Conservation (phyloP, 1,284 basidiomycete genomes). For the Irpex sp. region DNA sequence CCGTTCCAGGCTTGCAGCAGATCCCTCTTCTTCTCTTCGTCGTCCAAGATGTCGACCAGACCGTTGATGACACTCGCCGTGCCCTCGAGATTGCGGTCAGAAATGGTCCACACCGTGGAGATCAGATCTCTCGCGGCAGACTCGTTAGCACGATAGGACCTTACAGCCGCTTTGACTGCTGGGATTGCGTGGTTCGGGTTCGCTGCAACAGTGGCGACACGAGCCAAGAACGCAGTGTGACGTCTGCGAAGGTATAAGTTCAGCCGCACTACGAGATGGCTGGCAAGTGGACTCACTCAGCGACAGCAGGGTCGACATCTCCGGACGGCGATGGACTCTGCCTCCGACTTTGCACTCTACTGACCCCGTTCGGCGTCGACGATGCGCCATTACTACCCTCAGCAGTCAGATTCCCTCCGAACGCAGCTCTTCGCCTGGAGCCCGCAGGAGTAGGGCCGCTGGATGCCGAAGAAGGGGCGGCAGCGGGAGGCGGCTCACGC, state of each 20-base stretch:
- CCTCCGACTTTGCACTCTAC: slow-evolving; percentile 33
- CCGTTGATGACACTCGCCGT: slow-evolving; percentile 77
- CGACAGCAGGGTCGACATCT: slow-evolving; percentile 49
- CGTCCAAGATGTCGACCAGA: slow-evolving; percentile 79
- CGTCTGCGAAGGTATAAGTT: slow-evolving; percentile 40
- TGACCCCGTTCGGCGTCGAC: slow-evolving; percentile 14
- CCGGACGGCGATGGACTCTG: slow-evolving; percentile 42
- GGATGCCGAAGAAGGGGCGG: slow-evolving; percentile 18
- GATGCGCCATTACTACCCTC: slow-evolving; percentile 29
- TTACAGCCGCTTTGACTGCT: slow-evolving; percentile 78
- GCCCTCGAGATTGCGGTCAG: slow-evolving; percentile 76
- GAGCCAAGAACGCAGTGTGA: slow-evolving; percentile 65
- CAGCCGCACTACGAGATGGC: background rate
- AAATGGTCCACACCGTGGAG: slow-evolving; percentile 81
- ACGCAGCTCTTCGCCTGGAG: slow-evolving; percentile 51
- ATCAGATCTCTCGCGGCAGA: slow-evolving; percentile 82
- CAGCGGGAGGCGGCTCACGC: slow-evolving; percentile 39
- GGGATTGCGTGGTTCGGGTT: slow-evolving; percentile 73
- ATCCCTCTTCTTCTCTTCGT: slow-evolving; percentile 80
- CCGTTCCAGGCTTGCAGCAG: slow-evolving; percentile 78
- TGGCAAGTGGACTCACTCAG: slow-evolving; percentile 43
- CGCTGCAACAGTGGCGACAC: slow-evolving; percentile 64
- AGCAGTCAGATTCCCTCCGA: slow-evolving; percentile 60
- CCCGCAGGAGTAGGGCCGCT: slow-evolving; percentile 25
- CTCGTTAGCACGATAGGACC: slow-evolving; percentile 79